Base-by-base conservation (phyloP, 2,329 filamentous ascomycete species). In the Coniosporium uncinatum region DNA sequence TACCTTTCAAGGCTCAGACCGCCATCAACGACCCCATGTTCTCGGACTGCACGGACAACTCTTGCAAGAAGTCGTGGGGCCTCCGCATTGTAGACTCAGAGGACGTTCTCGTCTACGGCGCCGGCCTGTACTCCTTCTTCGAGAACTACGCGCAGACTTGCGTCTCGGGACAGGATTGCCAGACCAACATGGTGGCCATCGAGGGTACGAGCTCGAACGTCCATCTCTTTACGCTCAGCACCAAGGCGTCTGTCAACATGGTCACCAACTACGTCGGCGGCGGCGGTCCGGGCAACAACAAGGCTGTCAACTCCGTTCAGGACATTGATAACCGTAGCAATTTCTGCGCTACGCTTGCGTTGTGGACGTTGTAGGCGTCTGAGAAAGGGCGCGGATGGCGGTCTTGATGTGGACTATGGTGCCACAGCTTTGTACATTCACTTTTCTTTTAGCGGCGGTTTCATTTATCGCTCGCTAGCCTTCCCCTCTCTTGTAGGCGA, bases 121-220 rank as follows among this genome's bases (percentile, higher is more conserved):
- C 62, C 1, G 70, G 70, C 66, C 58, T 85, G 72, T 69, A 67
- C 60, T 70, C 63, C 39, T 81, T 79, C 66, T 81, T 79, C 64
- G 65, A 74, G 51, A 71, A 76, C 58, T 80, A 79, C 58, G 54
- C 54, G 24, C 72, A 78, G 51, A 54, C 53, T 14, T 78, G 74
- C 50, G 56, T 76, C 3, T 40, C 52, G 0, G 51, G 52, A 5
- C 53, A 74, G 40, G 62, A 69, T 50, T 79, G 75, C 58, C 75
- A 78, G 57, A 53, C 62, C 47, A 55, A 71, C 56, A 73, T 73
- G 57, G 67, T 72, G 44, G 52, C 59, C 50, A 58, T 73, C 37
- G 61, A 66, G 38, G 58, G 59, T 46, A 59, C 56, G 5, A 55
- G 52, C 48, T 59, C 52, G 40, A 63, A 70, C 42, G 55, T 74